Conservation (phyloP, 495 filamentous ascomycete species). For the Cudoniella acicularis region DNA sequence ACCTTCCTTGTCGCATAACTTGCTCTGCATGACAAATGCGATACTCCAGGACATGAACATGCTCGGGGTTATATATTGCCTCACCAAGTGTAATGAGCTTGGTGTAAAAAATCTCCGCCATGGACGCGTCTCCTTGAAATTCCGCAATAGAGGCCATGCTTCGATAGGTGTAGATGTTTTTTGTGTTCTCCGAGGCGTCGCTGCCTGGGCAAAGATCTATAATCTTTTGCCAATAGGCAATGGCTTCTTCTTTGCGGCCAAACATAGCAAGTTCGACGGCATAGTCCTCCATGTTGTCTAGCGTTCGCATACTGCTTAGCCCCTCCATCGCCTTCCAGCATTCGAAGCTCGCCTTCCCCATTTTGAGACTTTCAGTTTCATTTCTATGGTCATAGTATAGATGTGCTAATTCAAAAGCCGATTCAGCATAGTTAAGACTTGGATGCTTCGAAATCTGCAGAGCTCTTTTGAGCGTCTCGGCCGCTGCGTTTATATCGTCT, state of each 20-base stretch:
- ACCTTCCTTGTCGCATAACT: neutral
- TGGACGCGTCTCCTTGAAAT: neutral
- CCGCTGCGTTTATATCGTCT: neutral
- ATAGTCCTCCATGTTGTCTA: slow-evolving; percentile 4
- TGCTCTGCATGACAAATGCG: neutral
- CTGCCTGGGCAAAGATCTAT: neutral
- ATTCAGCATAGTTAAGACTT: neutral
- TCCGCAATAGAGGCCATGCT: neutral
- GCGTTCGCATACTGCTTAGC: neutral
- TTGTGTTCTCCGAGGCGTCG: neutral
- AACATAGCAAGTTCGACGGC: neutral
- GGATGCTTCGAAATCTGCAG: neutral
- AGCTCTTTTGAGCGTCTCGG: neutral
- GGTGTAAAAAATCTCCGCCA: neutral
- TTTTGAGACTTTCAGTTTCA: neutral
- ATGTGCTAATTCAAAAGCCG: neutral
- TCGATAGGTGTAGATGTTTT: neutral
- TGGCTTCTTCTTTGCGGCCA: neutral
- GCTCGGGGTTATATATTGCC: neutral
- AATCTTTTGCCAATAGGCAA: slow-evolving; percentile 1
- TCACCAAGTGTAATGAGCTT: neutral
- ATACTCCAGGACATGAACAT: neutral
- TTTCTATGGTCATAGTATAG: neutral
- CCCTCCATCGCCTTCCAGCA: neutral
- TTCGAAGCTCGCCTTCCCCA: neutral